Percentiles rank a stretch among this genome's conserved stretches.
These are phyloP conservation scores for Penicillium sp. DNA, from an alignment of 2,329 filamentous ascomycete genomes.

Conservation along the genomic window DNA sequence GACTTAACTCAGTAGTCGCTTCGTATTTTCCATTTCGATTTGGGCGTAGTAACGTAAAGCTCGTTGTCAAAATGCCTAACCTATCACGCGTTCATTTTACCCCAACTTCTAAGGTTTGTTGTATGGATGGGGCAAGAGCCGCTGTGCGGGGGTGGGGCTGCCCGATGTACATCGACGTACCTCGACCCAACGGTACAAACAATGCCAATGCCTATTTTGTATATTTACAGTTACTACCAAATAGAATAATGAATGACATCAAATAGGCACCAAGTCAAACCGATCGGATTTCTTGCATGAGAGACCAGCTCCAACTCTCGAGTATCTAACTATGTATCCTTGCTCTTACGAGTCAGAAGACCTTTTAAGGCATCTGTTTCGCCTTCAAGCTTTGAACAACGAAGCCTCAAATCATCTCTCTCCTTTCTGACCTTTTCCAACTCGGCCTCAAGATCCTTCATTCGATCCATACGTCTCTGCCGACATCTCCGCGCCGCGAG, in stretches of 20 bases:
- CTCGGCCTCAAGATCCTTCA: conserved; percentile 35
- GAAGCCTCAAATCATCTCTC: conserved; percentile 37
- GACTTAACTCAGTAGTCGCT: not conserved
- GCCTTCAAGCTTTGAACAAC: conserved; percentile 37
- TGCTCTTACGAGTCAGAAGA: conserved; percentile 22
- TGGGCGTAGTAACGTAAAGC: not conserved
- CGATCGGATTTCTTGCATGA: not conserved
- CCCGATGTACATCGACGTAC: not conserved
- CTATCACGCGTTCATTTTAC: not conserved
- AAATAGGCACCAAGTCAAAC: not conserved
- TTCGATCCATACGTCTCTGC: conserved; percentile 36
- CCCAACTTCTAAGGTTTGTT: not conserved
- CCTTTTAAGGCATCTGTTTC: conserved; percentile 37
- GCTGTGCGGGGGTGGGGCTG: not conserved
- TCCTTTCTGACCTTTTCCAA: conserved; percentile 33
- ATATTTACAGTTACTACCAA: not conserved
- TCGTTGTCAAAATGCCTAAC: not conserved
- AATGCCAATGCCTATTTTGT: too few relatives aligned
- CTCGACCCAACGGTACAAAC: not conserved
- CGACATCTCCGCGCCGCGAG: conserved; percentile 39
- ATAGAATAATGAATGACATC: not conserved
- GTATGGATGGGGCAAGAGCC: not conserved
- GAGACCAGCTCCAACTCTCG: conserved; percentile 14
- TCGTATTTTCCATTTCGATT: not conserved
- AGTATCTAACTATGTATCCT: conserved; percentile 10